Conservation (phyloP, 768 basidiomycete genomes). For the Termitomyces sp. region DNA sequence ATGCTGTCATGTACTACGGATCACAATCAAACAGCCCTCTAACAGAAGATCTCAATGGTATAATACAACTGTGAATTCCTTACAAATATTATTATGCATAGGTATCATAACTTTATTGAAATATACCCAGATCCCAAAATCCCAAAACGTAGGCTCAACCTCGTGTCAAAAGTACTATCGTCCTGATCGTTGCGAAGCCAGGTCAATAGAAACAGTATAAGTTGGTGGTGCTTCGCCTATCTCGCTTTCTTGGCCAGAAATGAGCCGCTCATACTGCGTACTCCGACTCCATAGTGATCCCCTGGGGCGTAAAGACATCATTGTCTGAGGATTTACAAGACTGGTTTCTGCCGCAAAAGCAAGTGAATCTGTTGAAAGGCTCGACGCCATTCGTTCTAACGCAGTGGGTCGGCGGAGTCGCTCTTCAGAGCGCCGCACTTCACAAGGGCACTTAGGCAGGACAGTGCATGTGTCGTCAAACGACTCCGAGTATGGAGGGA, state of each 20-base stretch:
- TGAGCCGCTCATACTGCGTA: conserved; percentile 69
- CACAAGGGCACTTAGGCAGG: conserved; percentile 47
- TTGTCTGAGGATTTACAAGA: conserved; percentile 27
- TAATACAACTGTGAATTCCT: background rate
- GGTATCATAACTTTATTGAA: background rate
- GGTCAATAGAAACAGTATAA: conserved; percentile 38
- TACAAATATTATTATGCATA: background rate
- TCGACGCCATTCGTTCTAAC: conserved; percentile 30
- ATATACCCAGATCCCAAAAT: background rate
- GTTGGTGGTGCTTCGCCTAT: conserved; percentile 82
- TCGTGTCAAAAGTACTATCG: background rate
- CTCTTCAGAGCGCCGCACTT: conserved; percentile 18
- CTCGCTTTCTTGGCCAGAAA: conserved; percentile 80
- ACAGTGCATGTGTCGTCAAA: conserved; percentile 34
- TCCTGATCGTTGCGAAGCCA: conserved; percentile 2
- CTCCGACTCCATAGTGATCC: conserved; percentile 42
- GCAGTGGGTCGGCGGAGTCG: conserved; percentile 11
- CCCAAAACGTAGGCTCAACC: background rate
- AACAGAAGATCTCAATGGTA: background rate
- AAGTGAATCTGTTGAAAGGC: conserved; percentile 32
- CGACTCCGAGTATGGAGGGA: conserved; percentile 69
- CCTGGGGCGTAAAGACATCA: conserved; percentile 27
- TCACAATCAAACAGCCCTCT: background rate
- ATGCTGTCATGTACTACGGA: conserved; percentile 5
- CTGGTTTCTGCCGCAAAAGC: conserved; percentile 35